These are phyloP conservation scores for Ocimum tenuiflorum DNA, from an alignment of 257 asterid species.

Conservation along the genomic window DNA sequence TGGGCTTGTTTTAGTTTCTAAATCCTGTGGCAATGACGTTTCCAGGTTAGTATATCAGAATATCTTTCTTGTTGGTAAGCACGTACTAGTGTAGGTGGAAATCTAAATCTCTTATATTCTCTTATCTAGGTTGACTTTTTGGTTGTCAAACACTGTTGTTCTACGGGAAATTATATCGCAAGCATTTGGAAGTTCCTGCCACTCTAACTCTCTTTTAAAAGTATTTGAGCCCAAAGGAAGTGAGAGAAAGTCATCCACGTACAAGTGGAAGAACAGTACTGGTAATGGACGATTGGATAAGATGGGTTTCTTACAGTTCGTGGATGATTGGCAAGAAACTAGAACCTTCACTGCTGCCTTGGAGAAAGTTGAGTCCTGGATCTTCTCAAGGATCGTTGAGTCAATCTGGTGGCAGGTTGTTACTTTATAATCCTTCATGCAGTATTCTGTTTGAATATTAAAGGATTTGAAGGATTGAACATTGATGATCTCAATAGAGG, in stretches of 20 bases:
- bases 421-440: neutral
- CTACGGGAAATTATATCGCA: slow-evolving; percentile 75
- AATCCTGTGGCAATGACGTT: slow-evolving; percentile 88
- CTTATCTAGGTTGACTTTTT: slow-evolving; percentile 65
- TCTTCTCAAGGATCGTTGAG: slow-evolving; percentile 84
- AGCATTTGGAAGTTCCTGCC: slow-evolving; percentile 74
- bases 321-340: slow-evolving; percentile 95
- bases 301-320: slow-evolving; percentile 45
- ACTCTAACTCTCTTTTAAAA: slow-evolving; percentile 41
- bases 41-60: slow-evolving; percentile 51
- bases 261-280: slow-evolving; percentile 31
- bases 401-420: slow-evolving; percentile 99
- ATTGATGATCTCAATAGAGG: neutral
- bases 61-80: slow-evolving; percentile 11
- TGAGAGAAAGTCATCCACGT: slow-evolving; percentile 31
- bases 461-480: neutral
- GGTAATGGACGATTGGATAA: slow-evolving; percentile 39
- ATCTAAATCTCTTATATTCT: slow-evolving; percentile 12
- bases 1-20: slow-evolving; percentile 76
- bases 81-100: slow-evolving; percentile 15
- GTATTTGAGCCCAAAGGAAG: slow-evolving; percentile 36
- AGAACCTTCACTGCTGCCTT: slow-evolving; percentile 71
- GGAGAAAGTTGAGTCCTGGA: slow-evolving; percentile 89
- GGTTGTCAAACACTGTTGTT: slow-evolving; percentile 85
- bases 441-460: neutral